Percentiles rank a stretch among this genome's conserved stretches.
phyloP scores from a whole-genome alignment of 805 yeast genomes.

The Candida alai region DNA sequence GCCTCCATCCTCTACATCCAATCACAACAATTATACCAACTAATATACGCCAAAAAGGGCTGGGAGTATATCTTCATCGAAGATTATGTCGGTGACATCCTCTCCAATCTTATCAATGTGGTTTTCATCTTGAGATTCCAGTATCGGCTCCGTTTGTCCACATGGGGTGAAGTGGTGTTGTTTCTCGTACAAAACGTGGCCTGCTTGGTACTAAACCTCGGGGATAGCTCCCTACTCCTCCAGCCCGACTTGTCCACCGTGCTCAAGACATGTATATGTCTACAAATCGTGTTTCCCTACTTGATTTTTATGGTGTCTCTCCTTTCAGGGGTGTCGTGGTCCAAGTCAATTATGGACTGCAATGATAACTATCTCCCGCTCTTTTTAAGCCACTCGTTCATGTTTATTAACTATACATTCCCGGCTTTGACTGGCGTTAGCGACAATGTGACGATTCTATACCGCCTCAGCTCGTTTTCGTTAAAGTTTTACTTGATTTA shows the following conservation, averaged over 20 bases:
- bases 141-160: slow-evolving; percentile 9
- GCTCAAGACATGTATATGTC: slow-evolving; percentile 3
- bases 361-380: slow-evolving; percentile 35
- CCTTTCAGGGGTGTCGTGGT: slow-evolving; percentile 4
- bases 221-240: background rate
- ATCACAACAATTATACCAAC: slow-evolving; percentile 1
- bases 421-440: background rate
- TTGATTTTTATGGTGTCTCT: slow-evolving; percentile 10
- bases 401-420: slow-evolving; percentile 21
- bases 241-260: background rate
- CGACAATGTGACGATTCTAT: slow-evolving; percentile 11
- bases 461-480: slow-evolving; percentile 19
- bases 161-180: slow-evolving; percentile 18
- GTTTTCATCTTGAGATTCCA: slow-evolving; percentile 27
- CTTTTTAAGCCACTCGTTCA: slow-evolving; percentile 32
- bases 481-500: slow-evolving; percentile 32
- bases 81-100: slow-evolving; percentile 17
- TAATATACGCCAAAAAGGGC: background rate
- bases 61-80: slow-evolving; percentile 9
- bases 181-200: slow-evolving; percentile 19
- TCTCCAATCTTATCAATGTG: slow-evolving; percentile 24
- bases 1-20: slow-evolving; percentile 3
- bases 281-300: slow-evolving; percentile 14
- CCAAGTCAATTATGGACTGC: slow-evolving; percentile 16
- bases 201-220: slow-evolving; percentile 6